Evolutionary conservation across 768 basidiomycete genomes (phyloP).

Genomic region (Tremella mesenterica): DNA sequence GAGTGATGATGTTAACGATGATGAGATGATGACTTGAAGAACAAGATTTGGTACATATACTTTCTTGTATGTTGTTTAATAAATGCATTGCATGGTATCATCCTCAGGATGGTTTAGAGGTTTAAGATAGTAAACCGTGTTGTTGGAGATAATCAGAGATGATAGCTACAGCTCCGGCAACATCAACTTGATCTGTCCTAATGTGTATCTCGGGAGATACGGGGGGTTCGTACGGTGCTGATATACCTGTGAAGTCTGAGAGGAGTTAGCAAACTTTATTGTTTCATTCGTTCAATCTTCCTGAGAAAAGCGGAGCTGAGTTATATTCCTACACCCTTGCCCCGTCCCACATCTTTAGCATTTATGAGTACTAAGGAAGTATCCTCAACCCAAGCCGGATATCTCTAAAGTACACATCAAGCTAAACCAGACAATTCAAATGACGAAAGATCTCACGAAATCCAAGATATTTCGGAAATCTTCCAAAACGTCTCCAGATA

Average conservation of each 20-base stretch:
- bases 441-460: too few relatives aligned
- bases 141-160: conserved; percentile 70
- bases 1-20: neutral
- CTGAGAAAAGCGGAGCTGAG: too few relatives aligned
- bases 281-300: too few relatives aligned
- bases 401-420: too few relatives aligned
- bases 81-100: neutral
- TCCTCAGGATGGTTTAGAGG: neutral
- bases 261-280: too few relatives aligned
- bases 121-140: conserved; percentile 47
- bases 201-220: conserved; percentile 80
- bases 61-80: neutral
- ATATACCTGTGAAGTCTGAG: conserved; percentile 93
- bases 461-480: too few relatives aligned
- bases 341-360: too few relatives aligned
- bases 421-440: too few relatives aligned
- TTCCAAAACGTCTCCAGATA: too few relatives aligned
- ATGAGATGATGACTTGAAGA: neutral
- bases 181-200: conserved; percentile 69
- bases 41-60: neutral
- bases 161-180: conserved; percentile 64
- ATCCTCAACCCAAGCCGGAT: too few relatives aligned
- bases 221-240: conserved; percentile 91
- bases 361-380: too few relatives aligned
- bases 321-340: too few relatives aligned